These are phyloP conservation scores for Yamadazyma insecticola DNA, from an alignment of 805 yeast species.

Conservation along the genomic window DNA sequence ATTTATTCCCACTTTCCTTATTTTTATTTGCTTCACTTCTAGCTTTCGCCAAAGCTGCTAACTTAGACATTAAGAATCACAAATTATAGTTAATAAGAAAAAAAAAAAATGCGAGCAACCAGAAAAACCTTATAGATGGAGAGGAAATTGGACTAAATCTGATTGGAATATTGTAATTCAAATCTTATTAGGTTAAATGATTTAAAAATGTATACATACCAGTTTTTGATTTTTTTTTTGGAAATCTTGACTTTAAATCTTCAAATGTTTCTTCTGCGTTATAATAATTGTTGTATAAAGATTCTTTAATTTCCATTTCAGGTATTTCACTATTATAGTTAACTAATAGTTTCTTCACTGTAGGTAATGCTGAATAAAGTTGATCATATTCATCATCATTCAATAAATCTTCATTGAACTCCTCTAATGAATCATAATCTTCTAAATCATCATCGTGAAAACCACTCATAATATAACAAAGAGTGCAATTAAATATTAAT, in stretches of 20 bases:
- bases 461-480: too few relatives aligned
- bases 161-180: too few relatives aligned
- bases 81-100: background rate
- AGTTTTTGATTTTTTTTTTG: slow-evolving; percentile 1
- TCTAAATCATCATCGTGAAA: slow-evolving; percentile 11
- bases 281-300: slow-evolving; percentile 56
- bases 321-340: slow-evolving; percentile 38
- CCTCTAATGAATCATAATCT: slow-evolving; percentile 11
- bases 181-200: too few relatives aligned
- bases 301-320: slow-evolving; percentile 51
- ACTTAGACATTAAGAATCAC: slow-evolving; percentile 25
- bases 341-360: slow-evolving; percentile 30
- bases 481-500: too few relatives aligned
- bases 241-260: slow-evolving; percentile 36
- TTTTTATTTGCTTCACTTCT: slow-evolving; percentile 14
- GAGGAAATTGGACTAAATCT: too few relatives aligned
- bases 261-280: slow-evolving; percentile 48
- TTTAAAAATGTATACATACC: too few relatives aligned
- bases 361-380: slow-evolving; percentile 41
- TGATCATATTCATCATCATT: slow-evolving; percentile 39
- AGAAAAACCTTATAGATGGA: too few relatives aligned
- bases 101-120: too few relatives aligned
- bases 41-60: slow-evolving; percentile 46
- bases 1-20: slow-evolving; percentile 6
- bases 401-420: slow-evolving; percentile 34